phyloP scores from a whole-genome alignment of 148 eudicot genomes.

The Gaultheria prostrata region DNA sequence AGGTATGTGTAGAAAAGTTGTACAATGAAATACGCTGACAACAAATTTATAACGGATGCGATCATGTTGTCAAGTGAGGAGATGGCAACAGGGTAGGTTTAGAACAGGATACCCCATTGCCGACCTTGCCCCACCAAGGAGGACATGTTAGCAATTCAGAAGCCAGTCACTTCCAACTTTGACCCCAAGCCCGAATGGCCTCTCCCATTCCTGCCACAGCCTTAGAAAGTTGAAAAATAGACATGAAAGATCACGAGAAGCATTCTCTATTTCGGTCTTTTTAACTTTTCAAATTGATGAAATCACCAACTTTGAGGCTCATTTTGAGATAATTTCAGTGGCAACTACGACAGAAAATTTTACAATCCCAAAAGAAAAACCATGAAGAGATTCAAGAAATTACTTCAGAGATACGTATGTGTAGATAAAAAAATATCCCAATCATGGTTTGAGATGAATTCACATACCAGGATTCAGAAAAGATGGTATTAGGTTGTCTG shows the following conservation, averaged over 20 bases:
- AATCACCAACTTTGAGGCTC: neutral
- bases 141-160: neutral
- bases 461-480: neutral
- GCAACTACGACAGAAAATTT: neutral
- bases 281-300: neutral
- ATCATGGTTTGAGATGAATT: neutral
- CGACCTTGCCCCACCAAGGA: conserved; percentile 3
- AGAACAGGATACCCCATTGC: neutral
- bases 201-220: neutral
- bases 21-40: neutral
- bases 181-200: neutral
- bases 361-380: neutral
- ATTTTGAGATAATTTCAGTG: neutral
- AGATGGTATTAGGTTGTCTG: neutral
- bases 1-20: neutral
- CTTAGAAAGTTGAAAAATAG: neutral
- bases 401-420: neutral
- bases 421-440: neutral
- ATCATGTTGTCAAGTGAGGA: neutral
- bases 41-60: neutral
- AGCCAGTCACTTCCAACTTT: neutral
- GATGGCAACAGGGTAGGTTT: conserved; percentile 2
- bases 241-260: neutral
- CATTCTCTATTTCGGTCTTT: neutral
- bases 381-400: neutral